Conservation (phyloP, 2,329 filamentous ascomycete species). For the Diplodia intermedia region DNA sequence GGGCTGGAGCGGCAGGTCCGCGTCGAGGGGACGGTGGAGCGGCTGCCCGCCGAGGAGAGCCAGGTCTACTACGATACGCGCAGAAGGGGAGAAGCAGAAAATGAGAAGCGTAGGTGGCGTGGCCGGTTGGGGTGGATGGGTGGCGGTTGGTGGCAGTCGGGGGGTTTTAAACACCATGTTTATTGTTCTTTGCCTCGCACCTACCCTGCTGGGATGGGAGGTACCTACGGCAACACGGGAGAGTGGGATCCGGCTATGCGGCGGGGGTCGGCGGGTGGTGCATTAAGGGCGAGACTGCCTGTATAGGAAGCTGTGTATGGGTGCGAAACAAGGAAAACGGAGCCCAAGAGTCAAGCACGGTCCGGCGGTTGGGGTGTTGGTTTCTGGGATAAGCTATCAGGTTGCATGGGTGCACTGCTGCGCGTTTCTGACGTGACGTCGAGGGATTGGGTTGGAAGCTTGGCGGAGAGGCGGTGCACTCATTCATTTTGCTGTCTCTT, state of each 20-base stretch:
- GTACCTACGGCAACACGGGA: background rate
- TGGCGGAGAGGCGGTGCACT: background rate
- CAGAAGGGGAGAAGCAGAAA: slow-evolving; percentile 43
- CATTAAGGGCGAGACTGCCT: background rate
- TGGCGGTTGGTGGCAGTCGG: too few relatives aligned
- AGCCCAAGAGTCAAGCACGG: background rate
- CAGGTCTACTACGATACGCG: slow-evolving; percentile 69
- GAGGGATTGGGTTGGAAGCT: background rate
- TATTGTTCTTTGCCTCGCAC: background rate
- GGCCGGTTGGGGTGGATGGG: too few relatives aligned
- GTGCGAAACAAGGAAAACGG: background rate
- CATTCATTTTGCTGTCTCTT: background rate
- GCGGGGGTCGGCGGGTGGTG: background rate
- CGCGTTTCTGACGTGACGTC: slow-evolving; percentile 4
- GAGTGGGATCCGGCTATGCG: background rate
- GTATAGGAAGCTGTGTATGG: slow-evolving; percentile 17
- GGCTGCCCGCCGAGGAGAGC: slow-evolving; percentile 74
- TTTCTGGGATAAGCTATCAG: slow-evolving; percentile 15
- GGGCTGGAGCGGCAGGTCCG: slow-evolving; percentile 86
- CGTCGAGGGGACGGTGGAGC: slow-evolving; percentile 77
- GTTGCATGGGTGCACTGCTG: slow-evolving; percentile 9
- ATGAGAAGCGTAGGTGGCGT: too few relatives aligned
- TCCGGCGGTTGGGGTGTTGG: background rate
- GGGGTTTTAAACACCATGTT: background rate
- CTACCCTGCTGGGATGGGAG: background rate